Evolutionary conservation across 208 protist genomes (phyloP).

Genomic region (Trichomonas vaginalis): DNA sequence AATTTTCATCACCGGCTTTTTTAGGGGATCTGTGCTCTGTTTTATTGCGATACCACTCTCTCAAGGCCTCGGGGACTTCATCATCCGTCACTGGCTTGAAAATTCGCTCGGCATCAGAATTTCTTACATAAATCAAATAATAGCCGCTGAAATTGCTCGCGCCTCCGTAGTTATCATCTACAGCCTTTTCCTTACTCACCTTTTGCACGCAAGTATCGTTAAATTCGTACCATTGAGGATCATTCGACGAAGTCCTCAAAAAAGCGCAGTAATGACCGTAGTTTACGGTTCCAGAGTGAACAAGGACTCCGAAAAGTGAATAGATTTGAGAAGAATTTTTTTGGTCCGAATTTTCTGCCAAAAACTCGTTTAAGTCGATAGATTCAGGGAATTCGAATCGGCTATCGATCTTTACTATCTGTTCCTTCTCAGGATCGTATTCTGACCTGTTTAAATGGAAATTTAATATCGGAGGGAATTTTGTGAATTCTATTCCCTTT

Average conservation of each 20-base stretch:
- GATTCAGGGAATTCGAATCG: slow-evolving; percentile 41
- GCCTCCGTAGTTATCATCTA: slow-evolving; percentile 47
- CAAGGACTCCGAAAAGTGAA: slow-evolving; percentile 50
- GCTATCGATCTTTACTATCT: slow-evolving; percentile 53
- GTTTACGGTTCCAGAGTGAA: slow-evolving; percentile 56
- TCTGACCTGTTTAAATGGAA: slow-evolving; percentile 67
- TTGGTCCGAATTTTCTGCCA: slow-evolving; percentile 21
- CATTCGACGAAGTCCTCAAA: slow-evolving; percentile 41
- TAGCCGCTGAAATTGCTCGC: neutral
- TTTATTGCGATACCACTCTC: neutral
- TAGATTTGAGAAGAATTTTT: slow-evolving; percentile 28
- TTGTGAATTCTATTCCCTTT: slow-evolving; percentile 52
- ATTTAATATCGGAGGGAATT: slow-evolving; percentile 57
- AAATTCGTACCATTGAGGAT: slow-evolving; percentile 48
- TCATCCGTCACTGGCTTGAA: neutral
- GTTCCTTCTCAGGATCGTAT: slow-evolving; percentile 53
- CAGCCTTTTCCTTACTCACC: slow-evolving; percentile 34
- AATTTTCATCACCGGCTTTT: neutral
- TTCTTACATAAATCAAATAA: neutral
- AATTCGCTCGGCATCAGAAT: neutral
- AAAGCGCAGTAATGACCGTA: slow-evolving; percentile 67
- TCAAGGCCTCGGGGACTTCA: neutral
- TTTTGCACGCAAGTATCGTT: slow-evolving; percentile 57
- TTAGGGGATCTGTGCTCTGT: neutral
- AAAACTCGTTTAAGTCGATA: slow-evolving; percentile 39